Conservation (phyloP, 306 rosid genomes). For the Lithocarpus polystachyus region DNA sequence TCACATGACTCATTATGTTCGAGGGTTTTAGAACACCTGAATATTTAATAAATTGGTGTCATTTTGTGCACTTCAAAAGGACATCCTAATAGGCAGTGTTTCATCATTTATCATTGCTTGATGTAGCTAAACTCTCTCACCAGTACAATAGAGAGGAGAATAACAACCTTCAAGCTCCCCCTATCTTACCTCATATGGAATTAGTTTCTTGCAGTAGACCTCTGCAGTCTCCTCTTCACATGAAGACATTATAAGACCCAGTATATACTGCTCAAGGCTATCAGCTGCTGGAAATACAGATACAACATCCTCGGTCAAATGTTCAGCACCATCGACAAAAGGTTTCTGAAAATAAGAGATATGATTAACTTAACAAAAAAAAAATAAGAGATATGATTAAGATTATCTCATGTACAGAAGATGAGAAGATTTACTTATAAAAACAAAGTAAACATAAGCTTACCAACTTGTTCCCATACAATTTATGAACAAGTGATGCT, state of each 20-base stretch:
- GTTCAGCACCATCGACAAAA: conserved; percentile 80
- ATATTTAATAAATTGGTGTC: background rate
- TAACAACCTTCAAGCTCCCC: background rate
- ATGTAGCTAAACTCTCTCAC: background rate
- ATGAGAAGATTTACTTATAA: background rate
- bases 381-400: background rate
- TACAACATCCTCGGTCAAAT: conserved; percentile 85
- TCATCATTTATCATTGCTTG: background rate
- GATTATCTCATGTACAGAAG: background rate
- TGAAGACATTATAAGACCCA: conserved; percentile 65
- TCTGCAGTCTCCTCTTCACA: conserved; percentile 80
- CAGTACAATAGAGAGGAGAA: background rate
- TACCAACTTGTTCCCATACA: conserved; percentile 88
- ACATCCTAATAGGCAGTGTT: background rate
- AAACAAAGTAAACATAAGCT: conserved; percentile 30
- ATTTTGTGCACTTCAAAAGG: background rate
- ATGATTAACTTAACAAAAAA: background rate
- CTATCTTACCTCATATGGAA: conserved; percentile 68
- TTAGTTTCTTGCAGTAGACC: conserved; percentile 65
- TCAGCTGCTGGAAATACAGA: conserved; percentile 96
- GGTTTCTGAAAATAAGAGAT: conserved; percentile 66
- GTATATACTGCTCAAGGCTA: conserved; percentile 78
- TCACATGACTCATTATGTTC: background rate
- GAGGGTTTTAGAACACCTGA: background rate
- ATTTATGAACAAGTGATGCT: conserved; percentile 86